Evolutionary conservation across 108 stramenopile species (phyloP).

Genomic region (Cyclostephanos tholiformis): DNA sequence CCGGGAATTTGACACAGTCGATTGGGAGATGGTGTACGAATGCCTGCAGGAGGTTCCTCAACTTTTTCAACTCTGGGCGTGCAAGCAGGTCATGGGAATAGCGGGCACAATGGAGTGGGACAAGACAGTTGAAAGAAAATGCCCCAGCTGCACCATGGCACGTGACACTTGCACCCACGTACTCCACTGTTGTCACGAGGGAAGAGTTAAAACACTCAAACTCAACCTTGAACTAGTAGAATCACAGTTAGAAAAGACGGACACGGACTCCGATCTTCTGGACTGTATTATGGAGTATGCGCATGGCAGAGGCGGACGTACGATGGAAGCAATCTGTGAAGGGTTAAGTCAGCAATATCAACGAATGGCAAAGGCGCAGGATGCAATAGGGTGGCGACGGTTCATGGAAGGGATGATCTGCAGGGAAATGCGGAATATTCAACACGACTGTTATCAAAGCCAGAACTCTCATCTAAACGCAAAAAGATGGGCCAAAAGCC

Average conservation of each 20-base stretch:
- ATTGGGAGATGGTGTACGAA: slow-evolving; percentile 7
- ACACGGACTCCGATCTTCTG: neutral
- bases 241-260: neutral
- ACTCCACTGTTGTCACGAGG: neutral
- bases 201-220: neutral
- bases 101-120: slow-evolving; percentile 8
- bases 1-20: neutral
- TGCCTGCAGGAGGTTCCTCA: neutral
- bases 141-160: neutral
- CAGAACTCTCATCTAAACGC: too few relatives aligned
- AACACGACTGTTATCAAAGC: too few relatives aligned
- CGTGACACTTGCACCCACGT: slow-evolving; percentile 10
- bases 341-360: neutral
- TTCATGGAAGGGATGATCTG: slow-evolving; percentile 26
- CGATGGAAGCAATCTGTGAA: neutral
- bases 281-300: neutral
- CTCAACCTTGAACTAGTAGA: neutral
- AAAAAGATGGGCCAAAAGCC: too few relatives aligned
- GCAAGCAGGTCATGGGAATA: slow-evolving; percentile 19
- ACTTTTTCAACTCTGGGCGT: slow-evolving; percentile 13
- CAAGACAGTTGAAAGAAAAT: neutral
- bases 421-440: too few relatives aligned
- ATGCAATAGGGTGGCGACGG: slow-evolving; percentile 20
- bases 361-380: neutral
- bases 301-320: too few relatives aligned